Percentiles rank a stretch among this genome's conserved stretches.
phyloP scores from a whole-genome alignment of 1,284 basidiomycete species.

The Kalmanozyma brasiliensis region DNA sequence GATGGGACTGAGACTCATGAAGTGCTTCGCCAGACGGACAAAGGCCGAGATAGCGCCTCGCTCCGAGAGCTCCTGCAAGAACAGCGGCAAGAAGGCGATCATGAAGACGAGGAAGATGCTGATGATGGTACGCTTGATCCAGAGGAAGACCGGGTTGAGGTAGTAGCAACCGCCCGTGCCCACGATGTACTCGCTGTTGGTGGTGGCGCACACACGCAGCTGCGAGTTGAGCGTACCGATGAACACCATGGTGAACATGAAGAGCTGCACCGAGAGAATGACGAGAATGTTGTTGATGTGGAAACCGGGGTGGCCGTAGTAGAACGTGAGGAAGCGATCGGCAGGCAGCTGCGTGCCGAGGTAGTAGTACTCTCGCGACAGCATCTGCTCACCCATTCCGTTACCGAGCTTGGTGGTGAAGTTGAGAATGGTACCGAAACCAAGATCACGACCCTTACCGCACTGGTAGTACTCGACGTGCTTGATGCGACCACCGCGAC shows the following conservation, averaged over 20 bases:
- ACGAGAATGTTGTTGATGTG: constrained; percentile 98
- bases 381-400: constrained; percentile 99
- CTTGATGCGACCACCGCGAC: constrained; percentile 96
- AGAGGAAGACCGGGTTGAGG: constrained; percentile 66
- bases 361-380: constrained; percentile 99
- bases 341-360: constrained; percentile 97
- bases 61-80: constrained; percentile 67
- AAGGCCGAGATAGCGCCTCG: constrained; percentile 66
- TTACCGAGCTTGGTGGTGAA: constrained; percentile 99
- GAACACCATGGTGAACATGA: constrained; percentile 68
- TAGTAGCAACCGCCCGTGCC: constrained; percentile 67
- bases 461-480: constrained; percentile 98
- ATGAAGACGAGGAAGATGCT: constrained; percentile 68
- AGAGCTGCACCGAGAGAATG: constrained; percentile 67
- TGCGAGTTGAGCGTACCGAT: constrained; percentile 67
- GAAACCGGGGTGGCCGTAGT: constrained; percentile 99
- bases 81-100: constrained; percentile 68
- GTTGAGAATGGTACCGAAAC: constrained; percentile 98
- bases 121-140: constrained; percentile 68
- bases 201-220: constrained; percentile 62
- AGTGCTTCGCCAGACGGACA: constrained; percentile 66
- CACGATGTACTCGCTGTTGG: constrained; percentile 64
- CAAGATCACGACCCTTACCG: constrained; percentile 97
- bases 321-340: constrained; percentile 98
- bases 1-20: constrained; percentile 64